Conservation (phyloP, 208 protist species). For the Crithidia sp. region DNA sequence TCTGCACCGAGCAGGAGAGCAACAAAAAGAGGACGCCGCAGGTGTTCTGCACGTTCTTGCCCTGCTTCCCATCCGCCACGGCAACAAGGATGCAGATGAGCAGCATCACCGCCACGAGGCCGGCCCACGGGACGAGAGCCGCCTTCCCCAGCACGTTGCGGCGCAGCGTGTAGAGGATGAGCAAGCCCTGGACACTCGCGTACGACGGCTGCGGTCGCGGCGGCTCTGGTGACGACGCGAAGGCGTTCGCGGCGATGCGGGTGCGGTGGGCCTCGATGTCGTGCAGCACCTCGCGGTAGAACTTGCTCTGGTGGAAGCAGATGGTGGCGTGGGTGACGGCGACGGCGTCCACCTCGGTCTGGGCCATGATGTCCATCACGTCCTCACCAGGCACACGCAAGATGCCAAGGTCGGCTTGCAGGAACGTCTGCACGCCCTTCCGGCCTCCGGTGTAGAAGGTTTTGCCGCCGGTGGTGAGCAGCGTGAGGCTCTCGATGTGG, state of each 20-base stretch:
- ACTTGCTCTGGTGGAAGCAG: slow-evolving; percentile 27
- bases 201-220: slow-evolving; percentile 7
- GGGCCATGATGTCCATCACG: slow-evolving; percentile 52
- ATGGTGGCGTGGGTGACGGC: slow-evolving; percentile 25
- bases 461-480: slow-evolving; percentile 43
- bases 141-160: slow-evolving; percentile 25
- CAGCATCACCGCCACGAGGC: slow-evolving; percentile 46
- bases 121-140: slow-evolving; percentile 43
- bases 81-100: slow-evolving; percentile 32
- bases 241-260: slow-evolving; percentile 18
- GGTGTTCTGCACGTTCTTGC: slow-evolving; percentile 45
- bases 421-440: slow-evolving; percentile 37
- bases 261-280: slow-evolving; percentile 41
- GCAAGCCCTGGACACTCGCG: slow-evolving; percentile 12
- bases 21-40: slow-evolving; percentile 59
- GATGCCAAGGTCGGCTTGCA: slow-evolving; percentile 35
- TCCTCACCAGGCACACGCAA: slow-evolving; percentile 37
- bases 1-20: slow-evolving; percentile 51
- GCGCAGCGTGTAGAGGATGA: slow-evolving; percentile 40
- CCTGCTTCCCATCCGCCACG: neutral
- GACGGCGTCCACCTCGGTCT: slow-evolving; percentile 40
- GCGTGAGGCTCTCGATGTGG: slow-evolving; percentile 35
- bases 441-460: slow-evolving; percentile 47
- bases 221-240: neutral
- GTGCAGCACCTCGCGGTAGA: slow-evolving; percentile 21